A percentile compares a stretch with the other conserved stretches of the same genome.
These are phyloP conservation scores for Helianthus annuus DNA, from an alignment of 129 eudicot genomes.

Conservation along the genomic window DNA sequence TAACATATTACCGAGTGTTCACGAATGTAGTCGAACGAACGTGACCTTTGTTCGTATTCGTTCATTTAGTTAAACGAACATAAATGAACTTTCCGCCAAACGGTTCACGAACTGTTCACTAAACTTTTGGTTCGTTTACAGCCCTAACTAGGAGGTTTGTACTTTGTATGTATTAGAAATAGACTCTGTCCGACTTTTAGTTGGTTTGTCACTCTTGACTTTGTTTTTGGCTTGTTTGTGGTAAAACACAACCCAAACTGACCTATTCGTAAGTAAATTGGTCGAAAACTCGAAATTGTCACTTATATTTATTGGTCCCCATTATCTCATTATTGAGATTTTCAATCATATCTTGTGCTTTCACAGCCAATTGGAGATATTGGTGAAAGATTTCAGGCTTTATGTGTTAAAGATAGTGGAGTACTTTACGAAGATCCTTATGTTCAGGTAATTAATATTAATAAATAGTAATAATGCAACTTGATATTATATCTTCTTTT, in stretches of 20 bases:
- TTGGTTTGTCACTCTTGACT: not conserved
- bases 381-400: slow-evolving; percentile 76
- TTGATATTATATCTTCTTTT: slow-evolving; percentile 5
- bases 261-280: not conserved
- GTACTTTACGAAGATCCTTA: slow-evolving; percentile 93
- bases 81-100: no score
- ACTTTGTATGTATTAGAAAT: not conserved
- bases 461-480: not conserved
- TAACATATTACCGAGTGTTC: no score
- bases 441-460: slow-evolving; percentile 60
- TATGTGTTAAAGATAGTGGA: slow-evolving; percentile 93
- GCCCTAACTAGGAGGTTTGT: not conserved
- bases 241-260: slow-evolving; percentile 1
- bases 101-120: no score
- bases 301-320: slow-evolving; percentile 1
- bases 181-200: not conserved
- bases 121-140: no score
- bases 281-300: not conserved
- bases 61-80: no score
- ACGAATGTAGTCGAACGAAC: no score
- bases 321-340: not conserved
- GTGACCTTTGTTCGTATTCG: no score
- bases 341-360: not conserved
- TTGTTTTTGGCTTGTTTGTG: not conserved
- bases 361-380: slow-evolving; percentile 87